Conservation (phyloP, 768 basidiomycete genomes). For the Kwoniella heveanensis region DNA sequence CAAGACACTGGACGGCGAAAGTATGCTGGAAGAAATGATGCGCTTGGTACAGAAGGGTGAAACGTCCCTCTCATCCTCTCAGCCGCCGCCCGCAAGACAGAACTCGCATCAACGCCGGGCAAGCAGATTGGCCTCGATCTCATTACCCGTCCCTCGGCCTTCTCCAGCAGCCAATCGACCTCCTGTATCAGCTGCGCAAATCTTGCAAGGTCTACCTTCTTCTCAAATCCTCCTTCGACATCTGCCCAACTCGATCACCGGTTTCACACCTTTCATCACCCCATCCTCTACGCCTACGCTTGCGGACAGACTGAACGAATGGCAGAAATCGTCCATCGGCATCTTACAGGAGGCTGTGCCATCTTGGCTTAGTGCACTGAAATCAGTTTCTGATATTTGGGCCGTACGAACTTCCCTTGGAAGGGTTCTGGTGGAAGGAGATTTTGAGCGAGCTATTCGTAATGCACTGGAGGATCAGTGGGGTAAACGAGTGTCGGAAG, state of each 20-base stretch:
- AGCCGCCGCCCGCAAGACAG: conserved; percentile 1
- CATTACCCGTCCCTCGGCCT: conserved; percentile 36
- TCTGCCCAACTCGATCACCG: conserved; percentile 69
- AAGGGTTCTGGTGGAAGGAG: conserved; percentile 18
- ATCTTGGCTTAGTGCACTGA: conserved; percentile 34
- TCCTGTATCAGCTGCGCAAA: conserved; percentile 68
- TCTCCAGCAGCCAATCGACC: conserved; percentile 54
- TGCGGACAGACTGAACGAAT: conserved; percentile 19
- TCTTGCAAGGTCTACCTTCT: conserved; percentile 75
- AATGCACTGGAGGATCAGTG: conserved; percentile 39
- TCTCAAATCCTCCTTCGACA: conserved; percentile 74
- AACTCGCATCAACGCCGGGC: conserved; percentile 45
- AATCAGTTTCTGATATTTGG: conserved; percentile 39
- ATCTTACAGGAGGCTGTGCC: conserved; percentile 33
- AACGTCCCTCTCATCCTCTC: conserved; percentile 3
- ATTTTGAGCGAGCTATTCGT: conserved; percentile 27
- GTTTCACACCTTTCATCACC: conserved; percentile 85
- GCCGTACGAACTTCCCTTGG: conserved; percentile 18
- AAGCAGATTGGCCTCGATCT: conserved; percentile 57
- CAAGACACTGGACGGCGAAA: conserved; percentile 10
- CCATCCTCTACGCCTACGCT: conserved; percentile 62
- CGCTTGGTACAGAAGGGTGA: conserved; percentile 43
- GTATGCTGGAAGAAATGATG: conserved; percentile 47
- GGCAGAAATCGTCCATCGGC: conserved; percentile 28
- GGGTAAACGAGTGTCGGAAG: conserved; percentile 28